A percentile compares a stretch with the other conserved stretches of the same genome.
phyloP scores from a whole-genome alignment of 75 land plant species.

The Picea glauca region DNA sequence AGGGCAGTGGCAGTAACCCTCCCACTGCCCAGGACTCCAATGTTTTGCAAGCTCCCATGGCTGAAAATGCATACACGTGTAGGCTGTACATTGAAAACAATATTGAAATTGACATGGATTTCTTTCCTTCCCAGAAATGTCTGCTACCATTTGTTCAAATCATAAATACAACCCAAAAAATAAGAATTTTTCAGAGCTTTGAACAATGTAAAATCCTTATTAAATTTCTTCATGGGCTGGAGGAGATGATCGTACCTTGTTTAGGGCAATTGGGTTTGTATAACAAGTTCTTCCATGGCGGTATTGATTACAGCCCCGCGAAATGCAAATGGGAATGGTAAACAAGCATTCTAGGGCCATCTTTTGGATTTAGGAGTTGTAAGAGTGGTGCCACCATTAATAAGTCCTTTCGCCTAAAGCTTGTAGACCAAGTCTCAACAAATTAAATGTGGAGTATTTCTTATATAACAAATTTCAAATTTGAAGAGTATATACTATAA shows the following conservation, averaged over 20 bases:
- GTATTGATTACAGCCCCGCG: not conserved
- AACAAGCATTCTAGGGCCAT: not conserved
- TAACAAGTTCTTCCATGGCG: not conserved
- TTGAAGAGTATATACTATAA: no score
- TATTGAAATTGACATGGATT: not conserved
- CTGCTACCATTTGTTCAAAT: conserved; percentile 1
- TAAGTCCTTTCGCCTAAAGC: no score
- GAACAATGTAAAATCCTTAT: not conserved
- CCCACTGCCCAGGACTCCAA: not conserved
- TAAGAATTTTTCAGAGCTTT: not conserved
- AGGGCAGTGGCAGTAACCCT: not conserved
- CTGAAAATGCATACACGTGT: no score
- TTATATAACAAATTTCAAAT: no score
- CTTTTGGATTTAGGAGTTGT: no score
- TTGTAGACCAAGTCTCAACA: no score
- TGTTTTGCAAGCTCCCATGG: not conserved
- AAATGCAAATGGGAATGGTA: not conserved
- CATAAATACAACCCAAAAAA: not conserved
- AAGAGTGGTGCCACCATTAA: no score
- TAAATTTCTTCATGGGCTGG: not conserved
- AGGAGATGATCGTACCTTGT: not conserved
- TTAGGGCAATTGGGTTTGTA: not conserved
- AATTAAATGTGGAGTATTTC: no score
- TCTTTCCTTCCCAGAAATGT: not conserved
- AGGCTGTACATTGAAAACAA: no score